phyloP scores from a whole-genome alignment of 192 early-diverging fungal genomes.

The Chytriomyces sp. region DNA sequence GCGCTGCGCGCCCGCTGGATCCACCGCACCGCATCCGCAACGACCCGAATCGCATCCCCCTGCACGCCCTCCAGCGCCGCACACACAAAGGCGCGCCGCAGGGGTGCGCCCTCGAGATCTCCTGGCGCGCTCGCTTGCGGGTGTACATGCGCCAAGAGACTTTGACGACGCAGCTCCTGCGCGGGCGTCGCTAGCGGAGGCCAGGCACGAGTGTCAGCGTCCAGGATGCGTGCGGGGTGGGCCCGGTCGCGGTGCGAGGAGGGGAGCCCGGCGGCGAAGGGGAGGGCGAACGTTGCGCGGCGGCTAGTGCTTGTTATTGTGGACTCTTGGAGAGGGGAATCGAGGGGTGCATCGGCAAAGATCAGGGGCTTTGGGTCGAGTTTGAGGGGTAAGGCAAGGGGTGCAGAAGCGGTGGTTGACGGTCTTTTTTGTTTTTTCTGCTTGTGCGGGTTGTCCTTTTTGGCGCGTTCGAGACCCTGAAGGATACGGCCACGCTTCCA shows the following conservation, averaged over 20 bases:
- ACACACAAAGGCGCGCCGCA: constrained; percentile 5
- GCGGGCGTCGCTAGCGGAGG: not conserved
- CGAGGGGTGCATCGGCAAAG: too few relatives aligned
- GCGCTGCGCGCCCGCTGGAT: not conserved
- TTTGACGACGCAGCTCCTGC: not conserved
- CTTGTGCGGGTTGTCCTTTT: not conserved
- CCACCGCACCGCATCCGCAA: constrained; percentile 5
- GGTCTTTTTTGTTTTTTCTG: not conserved
- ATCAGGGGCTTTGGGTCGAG: not conserved
- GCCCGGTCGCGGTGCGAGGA: not conserved
- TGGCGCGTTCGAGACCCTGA: constrained; percentile 15
- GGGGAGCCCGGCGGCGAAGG: not conserved
- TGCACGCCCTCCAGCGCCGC: constrained; percentile 8
- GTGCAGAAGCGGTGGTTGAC: not conserved
- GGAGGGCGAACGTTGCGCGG: not conserved
- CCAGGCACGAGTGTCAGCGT: too few relatives aligned
- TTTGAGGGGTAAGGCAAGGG: not conserved
- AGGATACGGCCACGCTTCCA: constrained; percentile 45
- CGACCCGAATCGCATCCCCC: not conserved
- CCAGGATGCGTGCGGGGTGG: not conserved
- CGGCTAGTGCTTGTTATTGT: not conserved
- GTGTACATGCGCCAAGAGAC: not conserved
- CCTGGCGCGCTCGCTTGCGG: not conserved
- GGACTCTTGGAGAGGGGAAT: not conserved
- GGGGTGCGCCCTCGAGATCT: not conserved